Base-by-base conservation (phyloP, 1,284 basidiomycete genomes). In the Irpex sp. region DNA sequence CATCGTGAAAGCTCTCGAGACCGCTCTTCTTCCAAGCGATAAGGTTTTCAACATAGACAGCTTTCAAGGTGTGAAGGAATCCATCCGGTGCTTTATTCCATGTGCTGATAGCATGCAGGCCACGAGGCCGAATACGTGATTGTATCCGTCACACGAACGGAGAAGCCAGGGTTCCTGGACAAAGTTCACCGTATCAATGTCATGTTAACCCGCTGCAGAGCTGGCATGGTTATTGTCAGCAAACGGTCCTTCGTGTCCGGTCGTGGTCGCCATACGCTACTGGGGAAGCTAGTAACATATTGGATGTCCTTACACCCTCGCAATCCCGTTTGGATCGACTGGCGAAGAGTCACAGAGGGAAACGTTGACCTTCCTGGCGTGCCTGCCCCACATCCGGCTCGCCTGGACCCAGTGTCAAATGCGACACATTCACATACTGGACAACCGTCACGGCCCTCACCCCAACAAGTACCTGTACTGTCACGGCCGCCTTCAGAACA, bases 31-130 rank as follows among this genome's bases (percentile, higher is more conserved):
- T 34, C 76, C 75, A 9, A 79, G 74, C 73, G 73, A 78, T 38
- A 58, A 67, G 2, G 78, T 81, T 0, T 82, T 77, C 72, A 81
- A 79, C 65, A 75, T 82, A 2, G 81, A 82, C 61, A 79, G 77
- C 60, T 82, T 82, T 64, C 80, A 82, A 75, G 81, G 80, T 80
- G 34, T 36, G 70, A 17, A 15, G 36, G 54, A 34, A 34, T 34
- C 31, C 31, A 34, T 34, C 3, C 5, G 37, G 38, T 26, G 31
- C 48, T 36, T 47, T 3, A 15, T 26, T 52, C 49, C 36, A 38
- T 34, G 31, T 34, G 31, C 49, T 52, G 55, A 48, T 47, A 34
- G 40, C 61, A 37, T 1, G 8, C 52, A 79, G 80, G 81, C 2
- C 79, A 81, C 62, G 80, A 82, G 69, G 77, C 74, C 0, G 76